phyloP scores from a whole-genome alignment of 2,329 filamentous ascomycete species.

The Ceratocystis lukuohia region DNA sequence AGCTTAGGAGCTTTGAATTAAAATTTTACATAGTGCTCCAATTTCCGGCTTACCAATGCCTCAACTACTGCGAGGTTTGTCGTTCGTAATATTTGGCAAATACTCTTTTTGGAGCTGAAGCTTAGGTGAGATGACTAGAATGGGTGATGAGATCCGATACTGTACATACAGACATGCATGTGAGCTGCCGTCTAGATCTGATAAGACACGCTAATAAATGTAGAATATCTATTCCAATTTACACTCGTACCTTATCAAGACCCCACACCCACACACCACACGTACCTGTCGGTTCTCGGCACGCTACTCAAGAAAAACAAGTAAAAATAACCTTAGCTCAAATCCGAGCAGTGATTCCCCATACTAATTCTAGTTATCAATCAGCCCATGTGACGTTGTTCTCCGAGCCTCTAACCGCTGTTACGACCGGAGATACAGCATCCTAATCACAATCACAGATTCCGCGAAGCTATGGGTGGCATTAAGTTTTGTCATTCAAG shows the following conservation, averaged over 20 bases:
- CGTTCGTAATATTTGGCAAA: background rate
- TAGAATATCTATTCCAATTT: no score
- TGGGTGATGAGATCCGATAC: no score
- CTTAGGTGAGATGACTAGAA: background rate
- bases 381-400: background rate
- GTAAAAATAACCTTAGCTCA: background rate
- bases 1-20: no score
- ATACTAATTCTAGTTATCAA: background rate
- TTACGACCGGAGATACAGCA: background rate
- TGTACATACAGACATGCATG: background rate
- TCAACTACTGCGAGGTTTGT: no score
- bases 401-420: background rate
- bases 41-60: no score
- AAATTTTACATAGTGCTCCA: no score
- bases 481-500: no score
- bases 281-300: slow-evolving; percentile 5
- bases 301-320: background rate
- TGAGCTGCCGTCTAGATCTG: background rate
- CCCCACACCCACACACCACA: background rate
- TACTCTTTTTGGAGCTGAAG: background rate
- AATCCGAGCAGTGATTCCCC: background rate
- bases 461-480: background rate
- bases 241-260: background rate
- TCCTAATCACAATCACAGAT: background rate
- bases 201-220: background rate